These are phyloP conservation scores for Leishmania gerbilli DNA, from an alignment of 208 protist species.

Conservation along the genomic window DNA sequence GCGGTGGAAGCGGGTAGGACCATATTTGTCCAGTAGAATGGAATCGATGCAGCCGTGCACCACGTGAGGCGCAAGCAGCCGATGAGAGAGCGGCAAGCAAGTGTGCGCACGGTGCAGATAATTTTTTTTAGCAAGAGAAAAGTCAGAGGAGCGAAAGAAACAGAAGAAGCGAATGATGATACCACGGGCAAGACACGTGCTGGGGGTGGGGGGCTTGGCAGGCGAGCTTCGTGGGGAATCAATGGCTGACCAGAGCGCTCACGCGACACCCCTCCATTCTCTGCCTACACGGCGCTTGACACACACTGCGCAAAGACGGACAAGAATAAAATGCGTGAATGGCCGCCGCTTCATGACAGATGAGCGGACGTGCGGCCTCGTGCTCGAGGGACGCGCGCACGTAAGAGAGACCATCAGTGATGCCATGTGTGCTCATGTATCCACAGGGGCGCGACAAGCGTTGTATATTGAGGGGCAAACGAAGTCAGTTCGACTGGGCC, in stretches of 20 bases:
- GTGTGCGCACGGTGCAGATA: neutral
- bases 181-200: neutral
- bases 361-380: neutral
- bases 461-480: no score
- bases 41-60: neutral
- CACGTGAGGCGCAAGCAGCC: neutral
- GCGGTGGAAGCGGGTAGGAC: no score
- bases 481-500: neutral
- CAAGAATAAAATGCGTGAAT: neutral
- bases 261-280: neutral
- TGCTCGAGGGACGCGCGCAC: neutral
- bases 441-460: neutral
- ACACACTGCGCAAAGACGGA: neutral
- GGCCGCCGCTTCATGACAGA: neutral
- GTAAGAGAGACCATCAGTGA: neutral
- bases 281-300: neutral
- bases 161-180: neutral
- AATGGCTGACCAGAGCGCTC: neutral
- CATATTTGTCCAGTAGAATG: neutral
- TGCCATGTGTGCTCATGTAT: neutral
- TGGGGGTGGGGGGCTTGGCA: neutral
- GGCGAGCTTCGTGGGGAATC: neutral
- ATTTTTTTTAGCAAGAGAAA: neutral
- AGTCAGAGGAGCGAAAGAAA: neutral
- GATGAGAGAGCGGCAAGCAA: neutral